phyloP scores from a whole-genome alignment of 2,329 filamentous ascomycete genomes.

The Exophiala calicioides region DNA sequence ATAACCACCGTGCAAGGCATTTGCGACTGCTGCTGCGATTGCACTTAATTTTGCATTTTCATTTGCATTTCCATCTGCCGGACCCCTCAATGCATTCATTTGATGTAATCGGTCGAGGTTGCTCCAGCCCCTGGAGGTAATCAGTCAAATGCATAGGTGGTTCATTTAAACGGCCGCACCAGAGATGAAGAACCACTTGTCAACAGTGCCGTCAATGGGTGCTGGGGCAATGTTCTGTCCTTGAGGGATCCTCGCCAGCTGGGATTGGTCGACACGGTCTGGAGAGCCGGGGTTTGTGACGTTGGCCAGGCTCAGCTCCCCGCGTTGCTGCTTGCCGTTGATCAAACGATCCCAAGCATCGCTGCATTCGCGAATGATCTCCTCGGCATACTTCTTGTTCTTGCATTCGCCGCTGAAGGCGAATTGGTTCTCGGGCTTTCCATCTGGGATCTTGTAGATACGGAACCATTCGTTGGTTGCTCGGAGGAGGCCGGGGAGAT shows the following conservation, averaged over 20 bases:
- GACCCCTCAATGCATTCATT: too few relatives aligned
- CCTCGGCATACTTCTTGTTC: constrained; percentile 98
- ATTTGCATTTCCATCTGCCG: too few relatives aligned
- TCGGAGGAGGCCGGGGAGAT: constrained; percentile 92
- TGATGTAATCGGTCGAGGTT: constrained; percentile 28
- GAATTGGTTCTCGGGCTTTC: constrained; percentile 99
- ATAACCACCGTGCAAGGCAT: too few relatives aligned
- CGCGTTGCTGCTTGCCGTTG: constrained; percentile 79
- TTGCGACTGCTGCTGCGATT: too few relatives aligned
- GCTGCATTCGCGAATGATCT: constrained; percentile 91
- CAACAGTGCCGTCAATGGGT: constrained; percentile 92
- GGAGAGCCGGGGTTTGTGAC: constrained; percentile 71
- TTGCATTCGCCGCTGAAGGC: constrained; percentile 99
- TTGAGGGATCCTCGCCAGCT: constrained; percentile 74
- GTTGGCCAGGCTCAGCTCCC: constrained; percentile 84
- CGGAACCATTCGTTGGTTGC: constrained; percentile 99
- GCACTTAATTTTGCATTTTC: too few relatives aligned
- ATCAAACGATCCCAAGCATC: constrained; percentile 98
- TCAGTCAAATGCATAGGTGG: constrained; percentile 20
- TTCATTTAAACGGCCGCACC: constrained; percentile 74
- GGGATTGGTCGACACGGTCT: constrained; percentile 67
- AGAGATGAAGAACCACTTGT: constrained; percentile 99
- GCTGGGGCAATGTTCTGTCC: constrained; percentile 79
- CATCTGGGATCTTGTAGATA: constrained; percentile 99
- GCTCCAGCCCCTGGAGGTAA: constrained; percentile 27